Evolutionary conservation across 495 filamentous ascomycete species (phyloP).

Genomic region (Oidiodendron maius): DNA sequence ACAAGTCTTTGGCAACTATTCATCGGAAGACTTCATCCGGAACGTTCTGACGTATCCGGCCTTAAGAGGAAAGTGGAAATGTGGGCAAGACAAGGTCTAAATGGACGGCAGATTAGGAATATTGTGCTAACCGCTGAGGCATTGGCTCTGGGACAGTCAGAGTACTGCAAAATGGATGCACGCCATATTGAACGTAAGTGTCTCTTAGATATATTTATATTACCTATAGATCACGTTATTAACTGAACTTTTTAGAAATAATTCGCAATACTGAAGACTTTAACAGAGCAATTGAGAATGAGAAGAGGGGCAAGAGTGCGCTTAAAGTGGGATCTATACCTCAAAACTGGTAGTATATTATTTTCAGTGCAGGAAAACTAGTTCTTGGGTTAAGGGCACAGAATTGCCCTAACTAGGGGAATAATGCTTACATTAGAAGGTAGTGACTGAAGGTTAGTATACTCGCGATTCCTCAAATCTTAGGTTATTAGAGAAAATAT

Average conservation of each 20-base stretch:
- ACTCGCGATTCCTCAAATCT: too few relatives aligned
- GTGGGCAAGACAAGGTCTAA: background rate
- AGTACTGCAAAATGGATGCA: slow-evolving; percentile 7
- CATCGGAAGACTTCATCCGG: background rate
- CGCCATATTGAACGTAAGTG: slow-evolving; percentile 5
- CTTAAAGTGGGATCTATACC: slow-evolving; percentile 1
- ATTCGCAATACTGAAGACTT: slow-evolving; percentile 1
- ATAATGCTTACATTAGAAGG: too few relatives aligned
- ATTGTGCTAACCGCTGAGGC: background rate
- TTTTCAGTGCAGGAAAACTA: too few relatives aligned
- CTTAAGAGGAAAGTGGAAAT: background rate
- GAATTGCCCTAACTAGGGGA: too few relatives aligned
- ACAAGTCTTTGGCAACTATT: slow-evolving; percentile 5
- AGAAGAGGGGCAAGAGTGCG: background rate
- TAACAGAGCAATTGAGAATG: slow-evolving; percentile 2
- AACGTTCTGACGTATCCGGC: background rate
- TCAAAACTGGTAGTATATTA: slow-evolving; percentile 1
- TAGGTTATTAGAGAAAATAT: too few relatives aligned
- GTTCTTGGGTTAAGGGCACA: too few relatives aligned
- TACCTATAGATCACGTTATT: background rate
- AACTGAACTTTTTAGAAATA: background rate
- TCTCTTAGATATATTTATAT: background rate
- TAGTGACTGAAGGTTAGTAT: too few relatives aligned
- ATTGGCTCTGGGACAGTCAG: slow-evolving; percentile 19
- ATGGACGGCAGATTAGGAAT: background rate